Evolutionary conservation across 2,329 filamentous ascomycete genomes (phyloP).

Genomic region (Aspergillus pseudoglaucus): DNA sequence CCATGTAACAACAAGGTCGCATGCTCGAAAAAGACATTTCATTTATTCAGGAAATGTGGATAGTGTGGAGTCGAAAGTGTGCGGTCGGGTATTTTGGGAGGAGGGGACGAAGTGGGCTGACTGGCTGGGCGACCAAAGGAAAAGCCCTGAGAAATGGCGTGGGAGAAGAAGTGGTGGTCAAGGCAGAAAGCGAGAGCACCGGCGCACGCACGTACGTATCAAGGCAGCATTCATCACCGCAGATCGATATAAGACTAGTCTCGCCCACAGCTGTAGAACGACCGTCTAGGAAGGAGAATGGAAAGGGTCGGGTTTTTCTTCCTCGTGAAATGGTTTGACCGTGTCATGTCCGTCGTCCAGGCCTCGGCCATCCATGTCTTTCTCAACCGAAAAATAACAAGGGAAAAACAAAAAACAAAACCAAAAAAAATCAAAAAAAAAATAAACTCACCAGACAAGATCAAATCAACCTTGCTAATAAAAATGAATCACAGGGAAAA

Average conservation of each 20-base stretch:
- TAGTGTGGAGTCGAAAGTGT: background rate
- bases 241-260: background rate
- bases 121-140: background rate
- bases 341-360: background rate
- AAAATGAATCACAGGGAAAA: slow-evolving; percentile 11
- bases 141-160: background rate
- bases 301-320: background rate
- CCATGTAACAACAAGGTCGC: slow-evolving; percentile 4
- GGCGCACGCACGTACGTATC: background rate
- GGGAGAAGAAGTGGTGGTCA: background rate
- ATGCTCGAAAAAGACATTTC: slow-evolving; percentile 1
- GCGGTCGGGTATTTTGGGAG: background rate
- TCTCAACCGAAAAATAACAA: background rate
- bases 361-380: background rate
- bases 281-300: no score
- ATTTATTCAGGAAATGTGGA: background rate
- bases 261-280: background rate
- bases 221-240: background rate
- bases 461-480: slow-evolving; percentile 10
- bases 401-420: background rate
- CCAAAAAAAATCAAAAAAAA: slow-evolving; percentile 1
- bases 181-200: background rate
- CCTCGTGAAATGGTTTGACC: no score
- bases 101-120: no score
- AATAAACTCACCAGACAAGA: slow-evolving; percentile 15